These are phyloP conservation scores for Blastobotrys serpentis DNA, from an alignment of 1,139 yeast species.

Conservation along the genomic window DNA sequence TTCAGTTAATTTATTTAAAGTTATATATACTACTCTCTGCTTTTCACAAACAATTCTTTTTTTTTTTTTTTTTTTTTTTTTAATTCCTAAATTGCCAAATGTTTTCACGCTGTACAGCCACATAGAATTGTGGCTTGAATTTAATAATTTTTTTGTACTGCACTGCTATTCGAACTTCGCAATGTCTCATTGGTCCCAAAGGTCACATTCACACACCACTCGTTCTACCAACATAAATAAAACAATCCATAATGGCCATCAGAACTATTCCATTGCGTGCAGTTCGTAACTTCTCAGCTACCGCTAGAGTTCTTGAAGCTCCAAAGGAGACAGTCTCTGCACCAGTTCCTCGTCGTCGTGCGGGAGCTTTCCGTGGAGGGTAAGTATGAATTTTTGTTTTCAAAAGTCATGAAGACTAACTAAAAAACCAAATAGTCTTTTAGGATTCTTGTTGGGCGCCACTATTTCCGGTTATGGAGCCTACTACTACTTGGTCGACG, in stretches of 20 bases:
- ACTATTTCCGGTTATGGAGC: constrained; percentile 72
- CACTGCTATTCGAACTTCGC: neutral
- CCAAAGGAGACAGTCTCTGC: neutral
- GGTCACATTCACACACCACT: neutral
- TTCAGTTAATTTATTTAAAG: too few relatives aligned
- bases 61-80: too few relatives aligned
- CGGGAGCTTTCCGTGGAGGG: constrained; percentile 38
- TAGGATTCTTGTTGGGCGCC: constrained; percentile 79
- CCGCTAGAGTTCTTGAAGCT: neutral
- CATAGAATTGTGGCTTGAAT: too few relatives aligned
- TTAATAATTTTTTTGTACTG: too few relatives aligned
- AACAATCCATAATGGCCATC: neutral
- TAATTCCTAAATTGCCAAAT: neutral
- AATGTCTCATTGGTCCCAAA: constrained; percentile 2
- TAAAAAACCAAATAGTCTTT: constrained; percentile 20
- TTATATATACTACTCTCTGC: too few relatives aligned
- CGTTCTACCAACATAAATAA: neutral
- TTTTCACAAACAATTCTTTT: too few relatives aligned
- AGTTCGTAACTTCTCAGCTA: neutral
- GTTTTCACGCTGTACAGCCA: too few relatives aligned
- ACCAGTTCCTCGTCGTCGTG: constrained; percentile 24
- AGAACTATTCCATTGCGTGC: constrained; percentile 8
- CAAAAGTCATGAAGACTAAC: too few relatives aligned
- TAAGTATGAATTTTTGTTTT: constrained; percentile 21
- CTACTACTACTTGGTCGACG: constrained; percentile 74